A percentile compares a stretch with the other conserved stretches of the same genome.
These are phyloP conservation scores for Raffaelea albimanens DNA, from an alignment of 2,329 filamentous ascomycete genomes.

Conservation along the genomic window DNA sequence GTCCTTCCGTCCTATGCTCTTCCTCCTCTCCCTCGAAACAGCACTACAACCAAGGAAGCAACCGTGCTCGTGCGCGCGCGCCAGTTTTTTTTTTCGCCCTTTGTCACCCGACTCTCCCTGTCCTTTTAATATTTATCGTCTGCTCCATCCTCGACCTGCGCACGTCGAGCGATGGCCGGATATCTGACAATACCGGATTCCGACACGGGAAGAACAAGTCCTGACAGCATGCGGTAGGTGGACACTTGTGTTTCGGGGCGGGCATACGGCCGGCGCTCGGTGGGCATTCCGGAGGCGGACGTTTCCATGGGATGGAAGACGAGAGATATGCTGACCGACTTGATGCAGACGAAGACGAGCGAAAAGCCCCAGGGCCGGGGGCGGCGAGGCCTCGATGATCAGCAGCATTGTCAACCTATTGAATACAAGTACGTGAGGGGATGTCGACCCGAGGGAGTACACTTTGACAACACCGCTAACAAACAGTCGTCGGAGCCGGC, in stretches of 20 bases:
- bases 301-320: not conserved
- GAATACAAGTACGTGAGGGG: slow-evolving; percentile 75
- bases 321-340: not conserved
- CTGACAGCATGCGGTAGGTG: slow-evolving; percentile 40
- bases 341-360: slow-evolving; percentile 41
- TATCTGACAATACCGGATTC: slow-evolving; percentile 41
- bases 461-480: too few relatives aligned
- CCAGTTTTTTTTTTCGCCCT: too few relatives aligned
- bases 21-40: too few relatives aligned
- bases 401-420: slow-evolving; percentile 93
- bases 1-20: too few relatives aligned
- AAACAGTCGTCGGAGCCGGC: slow-evolving; percentile 84
- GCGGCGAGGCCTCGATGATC: slow-evolving; percentile 76
- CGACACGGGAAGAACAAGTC: slow-evolving; percentile 29
- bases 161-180: slow-evolving; percentile 34
- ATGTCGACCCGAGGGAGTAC: not conserved
- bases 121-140: too few relatives aligned
- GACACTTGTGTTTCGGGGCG: too few relatives aligned
- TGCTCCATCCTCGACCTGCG: not conserved
- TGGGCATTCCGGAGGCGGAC: too few relatives aligned
- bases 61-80: too few relatives aligned
- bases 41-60: too few relatives aligned
- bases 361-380: slow-evolving; percentile 62
- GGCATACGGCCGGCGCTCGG: too few relatives aligned
- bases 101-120: too few relatives aligned